Evolutionary conservation across 106 monocot species (phyloP).

Genomic region (Posidonia australis): DNA sequence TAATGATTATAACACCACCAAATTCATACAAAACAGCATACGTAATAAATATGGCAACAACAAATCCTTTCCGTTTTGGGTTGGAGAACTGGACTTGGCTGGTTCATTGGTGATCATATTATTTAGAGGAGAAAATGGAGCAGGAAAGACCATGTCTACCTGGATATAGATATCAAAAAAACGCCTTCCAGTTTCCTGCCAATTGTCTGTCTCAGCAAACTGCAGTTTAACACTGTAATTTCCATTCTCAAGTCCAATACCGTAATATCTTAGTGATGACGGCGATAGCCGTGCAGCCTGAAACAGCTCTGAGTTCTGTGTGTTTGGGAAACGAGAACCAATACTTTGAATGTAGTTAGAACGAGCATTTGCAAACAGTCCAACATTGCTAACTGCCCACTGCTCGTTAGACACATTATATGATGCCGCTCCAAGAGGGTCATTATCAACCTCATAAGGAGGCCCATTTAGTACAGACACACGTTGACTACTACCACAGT

Average conservation of each 20-base stretch:
- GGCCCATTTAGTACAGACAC: conserved; percentile 32
- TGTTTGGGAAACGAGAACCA: conserved; percentile 40
- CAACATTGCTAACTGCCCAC: conserved; percentile 78
- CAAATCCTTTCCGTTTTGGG: too few relatives aligned
- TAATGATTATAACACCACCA: too few relatives aligned
- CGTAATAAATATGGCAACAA: too few relatives aligned
- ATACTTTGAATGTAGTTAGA: conserved; percentile 30
- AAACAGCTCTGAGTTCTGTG: conserved; percentile 58
- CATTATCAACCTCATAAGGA: conserved; percentile 45
- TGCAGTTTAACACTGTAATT: conserved; percentile 56
- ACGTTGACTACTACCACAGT: conserved; percentile 56
- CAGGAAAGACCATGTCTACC: conserved; percentile 21
- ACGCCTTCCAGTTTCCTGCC: conserved; percentile 56
- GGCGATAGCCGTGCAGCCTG: conserved; percentile 65
- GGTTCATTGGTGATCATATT: too few relatives aligned
- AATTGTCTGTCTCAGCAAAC: conserved; percentile 55
- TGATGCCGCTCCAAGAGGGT: conserved; percentile 42
- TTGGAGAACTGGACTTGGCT: too few relatives aligned
- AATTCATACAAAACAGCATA: too few relatives aligned
- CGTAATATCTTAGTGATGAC: conserved; percentile 88
- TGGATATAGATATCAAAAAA: conserved; percentile 85
- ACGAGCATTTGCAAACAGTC: conserved; percentile 31
- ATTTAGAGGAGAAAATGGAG: too few relatives aligned
- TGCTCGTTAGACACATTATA: conserved; percentile 51
- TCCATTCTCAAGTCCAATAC: conserved; percentile 85